Evolutionary conservation across 23 red algal species (phyloP), one percentile per base, ranked within the genome.

Genomic region (Gracilaria vermiculophylla): DNA sequence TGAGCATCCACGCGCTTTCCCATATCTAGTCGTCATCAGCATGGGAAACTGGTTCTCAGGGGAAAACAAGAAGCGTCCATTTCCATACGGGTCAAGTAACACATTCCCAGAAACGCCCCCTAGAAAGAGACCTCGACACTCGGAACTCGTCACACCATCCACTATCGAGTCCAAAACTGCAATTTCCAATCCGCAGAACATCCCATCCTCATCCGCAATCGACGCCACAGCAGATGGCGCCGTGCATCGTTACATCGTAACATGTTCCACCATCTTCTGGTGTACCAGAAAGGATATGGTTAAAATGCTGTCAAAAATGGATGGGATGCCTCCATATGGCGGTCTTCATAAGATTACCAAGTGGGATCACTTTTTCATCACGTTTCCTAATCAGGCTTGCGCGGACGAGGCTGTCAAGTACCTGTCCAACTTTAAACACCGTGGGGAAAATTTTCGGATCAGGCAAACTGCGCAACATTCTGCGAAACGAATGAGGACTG

Each of bases 311-410:
- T 52, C 57, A 19, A 80, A 81, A 45, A 27, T 91, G 21, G 47
- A 54, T 15, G 34, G 27, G 4, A 80, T 91, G 87, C 87, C 87
- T 17, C 76, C 87, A 7, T 91, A 91, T 44, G 53, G 57, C 16
- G 74, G 75, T 20, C 45, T 91, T 56, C 87, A 81, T 21, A 91
- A 91, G 87, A 91, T 91, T 43, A 62, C 60, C 0, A 80, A 81
- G 43, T 91, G 87, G 87, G 87, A 91, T 60, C 60, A 91, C 29
- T 91, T 91, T 57, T 81, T 91, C 25, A 91, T 91, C 31, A 71
- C 87, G 2, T 91, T 91, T 69, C 87, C 87, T 0, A 91, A 91
- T 24, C 21, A 52, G 27, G 24, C 33, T n/a, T 81, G 75, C 21
- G 87, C 87, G 27, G 16, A 80, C 33, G 28, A 53, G 15, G 87